Evolutionary conservation across 345 rosid genomes (phyloP).

Genomic region (Citrus cavaleriei): DNA sequence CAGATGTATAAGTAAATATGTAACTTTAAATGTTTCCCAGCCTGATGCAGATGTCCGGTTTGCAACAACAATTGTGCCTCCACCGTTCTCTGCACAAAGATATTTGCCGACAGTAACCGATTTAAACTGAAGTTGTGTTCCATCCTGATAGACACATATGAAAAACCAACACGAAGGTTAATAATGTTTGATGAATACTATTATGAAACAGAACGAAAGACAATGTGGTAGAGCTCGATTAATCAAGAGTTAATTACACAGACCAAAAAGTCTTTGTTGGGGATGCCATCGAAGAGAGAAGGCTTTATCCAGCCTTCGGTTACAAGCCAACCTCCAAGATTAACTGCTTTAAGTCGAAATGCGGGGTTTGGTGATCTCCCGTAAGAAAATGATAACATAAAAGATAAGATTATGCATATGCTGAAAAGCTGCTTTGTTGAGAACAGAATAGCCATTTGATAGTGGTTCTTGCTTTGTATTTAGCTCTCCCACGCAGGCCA

Average conservation of each 20-base stretch:
- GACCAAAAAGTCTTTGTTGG: slow-evolving; percentile 63
- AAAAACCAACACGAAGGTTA: background rate
- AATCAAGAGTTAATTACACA: background rate
- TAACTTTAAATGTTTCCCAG: slow-evolving; percentile 65
- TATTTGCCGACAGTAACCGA: slow-evolving; percentile 52
- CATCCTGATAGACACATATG: slow-evolving; percentile 31
- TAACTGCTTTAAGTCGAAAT: slow-evolving; percentile 42
- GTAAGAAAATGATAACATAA: slow-evolving; percentile 9
- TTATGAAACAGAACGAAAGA: background rate
- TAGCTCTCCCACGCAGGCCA: background rate
- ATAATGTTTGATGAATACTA: background rate
- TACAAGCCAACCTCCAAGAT: slow-evolving; percentile 72
- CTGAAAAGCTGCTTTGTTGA: slow-evolving; percentile 7
- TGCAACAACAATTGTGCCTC: slow-evolving; percentile 52
- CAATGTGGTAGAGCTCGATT: background rate
- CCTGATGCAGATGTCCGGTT: slow-evolving; percentile 44
- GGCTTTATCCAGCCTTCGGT: slow-evolving; percentile 74
- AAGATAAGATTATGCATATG: slow-evolving; percentile 1
- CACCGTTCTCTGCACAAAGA: slow-evolving; percentile 52
- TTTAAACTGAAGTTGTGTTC: slow-evolving; percentile 49
- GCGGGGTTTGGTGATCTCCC: slow-evolving; percentile 18
- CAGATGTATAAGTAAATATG: background rate
- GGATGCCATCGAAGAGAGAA: slow-evolving; percentile 59
- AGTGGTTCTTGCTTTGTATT: background rate
- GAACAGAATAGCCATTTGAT: background rate